A percentile compares a stretch with the other conserved stretches of the same genome.
These are phyloP conservation scores for Puccinia hordei DNA, from an alignment of 1,284 basidiomycete genomes.

Conservation along the genomic window DNA sequence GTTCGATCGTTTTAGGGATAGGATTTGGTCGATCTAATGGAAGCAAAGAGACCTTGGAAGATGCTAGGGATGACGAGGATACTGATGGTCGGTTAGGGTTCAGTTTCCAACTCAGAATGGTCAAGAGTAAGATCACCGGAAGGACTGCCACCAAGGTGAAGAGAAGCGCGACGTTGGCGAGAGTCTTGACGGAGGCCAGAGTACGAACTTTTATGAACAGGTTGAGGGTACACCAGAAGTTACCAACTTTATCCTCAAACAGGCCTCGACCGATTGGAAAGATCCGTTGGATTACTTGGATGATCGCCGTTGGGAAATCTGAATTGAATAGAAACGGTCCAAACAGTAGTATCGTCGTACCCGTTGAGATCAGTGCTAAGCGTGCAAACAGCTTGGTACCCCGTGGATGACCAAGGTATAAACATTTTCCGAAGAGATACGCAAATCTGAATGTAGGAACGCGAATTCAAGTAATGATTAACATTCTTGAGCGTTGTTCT, in stretches of 20 bases:
- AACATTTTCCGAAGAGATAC: slow-evolving; percentile 78
- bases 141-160: slow-evolving; percentile 59
- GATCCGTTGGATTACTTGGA: slow-evolving; percentile 75
- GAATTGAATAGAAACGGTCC: slow-evolving; percentile 72
- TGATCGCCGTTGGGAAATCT: slow-evolving; percentile 62
- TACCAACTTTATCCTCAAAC: slow-evolving; percentile 95
- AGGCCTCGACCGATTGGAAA: slow-evolving; percentile 87
- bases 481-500: not conserved
- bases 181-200: slow-evolving; percentile 53
- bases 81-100: slow-evolving; percentile 63
- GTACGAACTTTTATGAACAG: slow-evolving; percentile 78
- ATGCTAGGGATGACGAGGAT: slow-evolving; percentile 64
- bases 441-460: slow-evolving; percentile 62
- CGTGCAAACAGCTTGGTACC: slow-evolving; percentile 71
- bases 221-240: slow-evolving; percentile 89
- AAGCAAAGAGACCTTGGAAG: slow-evolving; percentile 65
- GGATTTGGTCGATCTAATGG: slow-evolving; percentile 10
- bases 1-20: slow-evolving; percentile 65
- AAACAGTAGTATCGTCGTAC: slow-evolving; percentile 72
- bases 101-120: slow-evolving; percentile 54
- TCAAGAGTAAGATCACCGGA: slow-evolving; percentile 56
- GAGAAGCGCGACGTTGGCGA: slow-evolving; percentile 59
- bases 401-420: slow-evolving; percentile 68
- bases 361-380: slow-evolving; percentile 63
- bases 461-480: not conserved